Percentiles rank a stretch among this genome's conserved stretches.
Evolutionary conservation across 2,329 filamentous ascomycete genomes (phyloP).

Genomic region (Colletotrichum sp.): DNA sequence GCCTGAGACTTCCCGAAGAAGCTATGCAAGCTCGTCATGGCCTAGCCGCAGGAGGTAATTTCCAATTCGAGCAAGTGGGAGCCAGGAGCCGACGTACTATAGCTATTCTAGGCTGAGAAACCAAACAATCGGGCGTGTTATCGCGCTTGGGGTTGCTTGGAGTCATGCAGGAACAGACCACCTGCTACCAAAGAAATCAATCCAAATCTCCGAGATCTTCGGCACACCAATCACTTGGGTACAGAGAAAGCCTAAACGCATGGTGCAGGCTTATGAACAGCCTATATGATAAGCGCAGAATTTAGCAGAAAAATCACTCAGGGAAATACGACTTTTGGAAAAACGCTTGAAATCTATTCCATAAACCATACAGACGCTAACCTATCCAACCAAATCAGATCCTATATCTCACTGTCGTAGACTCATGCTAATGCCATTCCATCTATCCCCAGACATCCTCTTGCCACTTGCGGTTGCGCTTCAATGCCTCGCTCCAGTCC

Average conservation of each 20-base stretch:
- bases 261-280: background rate
- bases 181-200: background rate
- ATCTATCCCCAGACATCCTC: conserved; percentile 57
- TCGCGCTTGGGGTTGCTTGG: background rate
- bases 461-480: conserved; percentile 56
- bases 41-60: background rate
- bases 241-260: background rate
- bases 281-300: background rate
- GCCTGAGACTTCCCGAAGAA: background rate
- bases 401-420: conserved; percentile 20
- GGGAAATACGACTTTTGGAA: background rate
- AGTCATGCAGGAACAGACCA: background rate
- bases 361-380: background rate
- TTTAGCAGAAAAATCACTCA: background rate
- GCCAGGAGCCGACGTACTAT: background rate
- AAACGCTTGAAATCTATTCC: background rate
- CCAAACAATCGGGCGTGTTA: background rate
- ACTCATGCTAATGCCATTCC: background rate
- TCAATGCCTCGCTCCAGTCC: conserved; percentile 51
- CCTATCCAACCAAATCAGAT: background rate
- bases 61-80: background rate
- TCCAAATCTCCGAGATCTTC: background rate
- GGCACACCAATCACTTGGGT: background rate
- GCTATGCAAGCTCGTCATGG: background rate
- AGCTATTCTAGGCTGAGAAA: background rate